Evolutionary conservation across 495 filamentous ascomycete genomes (phyloP), one percentile per base, ranked within the genome.

Genomic region (Penicillium bialowiezense): DNA sequence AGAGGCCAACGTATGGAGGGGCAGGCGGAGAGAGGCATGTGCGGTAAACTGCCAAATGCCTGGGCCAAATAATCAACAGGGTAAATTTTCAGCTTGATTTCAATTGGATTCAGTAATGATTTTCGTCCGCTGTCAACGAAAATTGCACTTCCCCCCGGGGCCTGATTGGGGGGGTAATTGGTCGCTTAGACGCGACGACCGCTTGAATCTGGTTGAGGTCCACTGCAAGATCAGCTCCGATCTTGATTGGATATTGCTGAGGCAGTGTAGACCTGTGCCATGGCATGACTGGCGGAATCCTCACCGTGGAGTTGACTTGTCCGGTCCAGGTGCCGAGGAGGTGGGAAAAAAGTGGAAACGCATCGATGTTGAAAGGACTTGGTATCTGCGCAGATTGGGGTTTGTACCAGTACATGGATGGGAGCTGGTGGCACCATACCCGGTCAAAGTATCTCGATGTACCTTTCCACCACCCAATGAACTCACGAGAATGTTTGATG

Each of bases 1-100:
- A 50, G 48, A 33, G 28, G 34, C 37, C 39, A 33, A 41, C 42
- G 41, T 51, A 48, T 50, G 51, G 50, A 57, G 45, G 54, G 54
- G 54, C 50, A 54, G 39, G 39, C 48, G 47, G 47, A 55, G 47
- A 55, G 54, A 47, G 29, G 35, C 32, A 42, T 36, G 39, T 35
- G 45, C 41, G 29, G 41, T 32, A 15, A 51, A 38, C 24, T 17
- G 42, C 23, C 24, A 36, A 50, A 21, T 4, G 23, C 23, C 23
- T n/a, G n/a, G 8, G 23, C 23, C 23, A 26, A 8, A 26, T 26
- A 26, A 26, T 26, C 23, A 26, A 26, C 23, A 3, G 8, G 23
- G 8, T 26, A 26, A 26, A 26, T 4, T 26, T 32, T 32, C 29
- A 32, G 23, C 4, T 26, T 17, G 21, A 39, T 21, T 20, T 21